Evolutionary conservation across 805 yeast genomes (phyloP), one percentile per base, ranked within the genome.

Genomic region (Zygosaccharomyces siamensis): DNA sequence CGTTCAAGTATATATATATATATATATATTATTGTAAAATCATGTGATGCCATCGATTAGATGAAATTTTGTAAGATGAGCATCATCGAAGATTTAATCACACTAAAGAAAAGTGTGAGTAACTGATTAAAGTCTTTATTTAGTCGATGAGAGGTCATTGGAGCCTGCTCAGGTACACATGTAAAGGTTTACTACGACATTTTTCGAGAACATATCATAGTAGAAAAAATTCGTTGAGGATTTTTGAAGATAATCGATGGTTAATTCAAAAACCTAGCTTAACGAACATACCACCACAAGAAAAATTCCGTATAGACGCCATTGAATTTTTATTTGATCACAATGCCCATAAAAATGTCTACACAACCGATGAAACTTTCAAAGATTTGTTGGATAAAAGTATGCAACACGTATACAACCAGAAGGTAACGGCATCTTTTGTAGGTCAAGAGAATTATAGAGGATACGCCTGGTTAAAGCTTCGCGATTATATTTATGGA

Each of bases 401-500:
- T 5, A 39, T 60, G 40, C 49, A 52, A 23, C 44, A 43, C 21
- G 43, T 57, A 11, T 57, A 55, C 45, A 51, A 60, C 24, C 47
- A 45, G 5, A 57, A 60, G 39, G 50, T 57, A 3, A 39, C 44
- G 3, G 50, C 57, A 6, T 43, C 47, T 23, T 39, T 42, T 16
- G 21, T 20, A 7, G 32, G 43, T 5, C 48, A 55, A 39, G 43
- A 35, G 18, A 40, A 48, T 18, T 33, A 47, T 18, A 50, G 39
- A 38, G 26, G 30, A 10, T 26, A 26, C 26, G 43, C 58, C 12
- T 57, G 59, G 59, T 39, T 48, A 16, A 52, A 46, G 14, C 47
- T 57, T n/a, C 50, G 56, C 46, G 55, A 53, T 43, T 45, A 47
- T 27, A 48, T 57, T 23, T 55, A 55, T 39, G 40, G 39, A 18